Evolutionary conservation across 176 grass and related monocot species (phyloP).

Genomic region (Paspalum notatum): DNA sequence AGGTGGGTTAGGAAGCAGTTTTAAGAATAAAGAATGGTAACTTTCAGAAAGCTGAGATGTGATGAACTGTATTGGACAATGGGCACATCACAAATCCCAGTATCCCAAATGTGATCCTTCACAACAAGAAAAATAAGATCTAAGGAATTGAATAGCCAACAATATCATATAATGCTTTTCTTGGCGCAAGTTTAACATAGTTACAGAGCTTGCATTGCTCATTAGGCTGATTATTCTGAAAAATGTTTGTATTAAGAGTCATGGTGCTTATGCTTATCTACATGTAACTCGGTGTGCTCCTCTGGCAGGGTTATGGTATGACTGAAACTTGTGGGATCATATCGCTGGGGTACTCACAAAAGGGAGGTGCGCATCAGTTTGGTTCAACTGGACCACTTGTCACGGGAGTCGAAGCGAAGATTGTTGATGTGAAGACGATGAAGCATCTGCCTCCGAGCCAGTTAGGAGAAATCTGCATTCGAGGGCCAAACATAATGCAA

Average conservation of each 20-base stretch:
- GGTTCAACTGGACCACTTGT: conserved; percentile 74
- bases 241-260: background rate
- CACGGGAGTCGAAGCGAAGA: conserved; percentile 68
- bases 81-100: too few species aligned
- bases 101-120: too few species aligned
- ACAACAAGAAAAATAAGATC: too few species aligned
- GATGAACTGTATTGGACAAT: too few species aligned
- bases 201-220: too few species aligned
- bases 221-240: too few species aligned
- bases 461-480: conserved; percentile 83
- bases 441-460: conserved; percentile 71
- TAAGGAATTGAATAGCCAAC: too few species aligned
- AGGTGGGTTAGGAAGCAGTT: conserved; percentile 49
- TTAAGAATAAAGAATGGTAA: background rate
- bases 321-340: conserved; percentile 84
- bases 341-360: conserved; percentile 54
- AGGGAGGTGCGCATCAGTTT: conserved; percentile 48
- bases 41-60: too few species aligned
- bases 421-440: conserved; percentile 55
- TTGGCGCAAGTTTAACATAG: too few species aligned
- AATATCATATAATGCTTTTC: too few species aligned
- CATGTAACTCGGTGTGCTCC: background rate
- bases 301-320: conserved; percentile 88
- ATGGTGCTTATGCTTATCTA: background rate
- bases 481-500: conserved; percentile 90